Percentiles rank a stretch among this genome's conserved stretches.
Conservation (phyloP, 2,329 filamentous ascomycete species). For the Nemania abortiva region DNA sequence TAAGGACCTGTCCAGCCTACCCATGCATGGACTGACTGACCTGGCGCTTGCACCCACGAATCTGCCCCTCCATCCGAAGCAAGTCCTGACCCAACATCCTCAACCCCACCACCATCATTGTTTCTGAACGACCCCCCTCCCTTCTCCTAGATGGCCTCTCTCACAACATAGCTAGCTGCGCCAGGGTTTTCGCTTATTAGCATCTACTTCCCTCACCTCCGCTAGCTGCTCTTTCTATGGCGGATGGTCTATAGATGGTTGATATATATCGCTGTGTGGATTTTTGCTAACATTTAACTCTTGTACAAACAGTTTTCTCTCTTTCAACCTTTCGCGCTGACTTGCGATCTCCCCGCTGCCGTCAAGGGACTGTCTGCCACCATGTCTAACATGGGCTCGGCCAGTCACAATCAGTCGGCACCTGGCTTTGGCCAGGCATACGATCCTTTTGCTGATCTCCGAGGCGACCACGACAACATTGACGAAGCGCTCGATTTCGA, state of each 20-base stretch:
- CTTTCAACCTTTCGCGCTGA: background rate
- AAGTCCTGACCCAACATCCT: slow-evolving; percentile 17
- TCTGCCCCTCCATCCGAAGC: slow-evolving; percentile 29
- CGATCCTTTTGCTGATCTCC: slow-evolving; percentile 90
- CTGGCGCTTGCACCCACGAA: slow-evolving; percentile 6
- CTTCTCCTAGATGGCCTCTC: background rate
- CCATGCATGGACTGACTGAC: background rate
- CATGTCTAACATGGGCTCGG: slow-evolving; percentile 63
- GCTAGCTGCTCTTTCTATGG: background rate
- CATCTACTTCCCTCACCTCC: background rate
- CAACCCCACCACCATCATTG: slow-evolving; percentile 19
- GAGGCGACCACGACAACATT: slow-evolving; percentile 70
- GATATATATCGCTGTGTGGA: slow-evolving; percentile 4
- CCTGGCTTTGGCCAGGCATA: slow-evolving; percentile 85
- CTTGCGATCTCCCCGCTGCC: slow-evolving; percentile 12
- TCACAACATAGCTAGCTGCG: background rate
- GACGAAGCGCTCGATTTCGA: slow-evolving; percentile 80
- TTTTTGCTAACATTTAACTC: slow-evolving; percentile 23
- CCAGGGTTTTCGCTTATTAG: background rate
- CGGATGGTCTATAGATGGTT: slow-evolving; percentile 4
- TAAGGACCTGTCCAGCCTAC: background rate
- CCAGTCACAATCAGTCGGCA: slow-evolving; percentile 73
- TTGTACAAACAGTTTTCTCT: slow-evolving; percentile 21
- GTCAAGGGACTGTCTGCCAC: background rate
- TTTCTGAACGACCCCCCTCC: background rate